These are phyloP conservation scores for Thermochaetoides thermophila DNA, from an alignment of 495 filamentous ascomycete genomes.

Conservation along the genomic window DNA sequence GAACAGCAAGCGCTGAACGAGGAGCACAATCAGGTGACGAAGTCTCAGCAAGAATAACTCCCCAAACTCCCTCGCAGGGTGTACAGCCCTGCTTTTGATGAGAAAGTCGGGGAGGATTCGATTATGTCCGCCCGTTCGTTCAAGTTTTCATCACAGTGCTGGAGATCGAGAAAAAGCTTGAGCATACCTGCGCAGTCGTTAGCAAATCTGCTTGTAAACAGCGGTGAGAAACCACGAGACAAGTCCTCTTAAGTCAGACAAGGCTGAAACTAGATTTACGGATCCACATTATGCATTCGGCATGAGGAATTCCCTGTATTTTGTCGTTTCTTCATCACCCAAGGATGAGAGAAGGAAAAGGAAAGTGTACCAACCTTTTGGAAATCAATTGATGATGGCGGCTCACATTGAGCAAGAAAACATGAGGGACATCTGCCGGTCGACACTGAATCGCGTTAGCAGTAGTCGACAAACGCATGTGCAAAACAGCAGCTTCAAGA, in stretches of 20 bases:
- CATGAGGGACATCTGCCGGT: background rate
- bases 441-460: constrained; percentile 17
- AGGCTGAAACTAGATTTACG: constrained; percentile 80
- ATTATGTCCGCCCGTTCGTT: constrained; percentile 99
- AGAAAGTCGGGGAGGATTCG: constrained; percentile 49
- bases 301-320: constrained; percentile 91
- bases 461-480: constrained; percentile 1
- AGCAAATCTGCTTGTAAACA: constrained; percentile 17
- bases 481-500: constrained; percentile 4
- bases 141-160: constrained; percentile 72
- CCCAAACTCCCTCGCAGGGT: constrained; percentile 53
- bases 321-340: constrained; percentile 75
- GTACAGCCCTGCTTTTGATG: constrained; percentile 65
- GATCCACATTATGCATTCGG: constrained; percentile 82
- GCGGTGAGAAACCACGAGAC: constrained; percentile 11
- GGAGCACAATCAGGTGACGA: constrained; percentile 77
- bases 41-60: constrained; percentile 88
- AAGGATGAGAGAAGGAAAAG: constrained; percentile 18
- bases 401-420: background rate
- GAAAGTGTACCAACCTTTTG: constrained; percentile 43
- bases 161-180: constrained; percentile 14
- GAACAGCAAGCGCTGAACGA: constrained; percentile 7
- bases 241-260: constrained; percentile 56
- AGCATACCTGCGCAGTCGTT: constrained; percentile 44
- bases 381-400: background rate